Evolutionary conservation across 2,329 filamentous ascomycete genomes (phyloP).

Genomic region (Aaosphaeria pasadenensis): DNA sequence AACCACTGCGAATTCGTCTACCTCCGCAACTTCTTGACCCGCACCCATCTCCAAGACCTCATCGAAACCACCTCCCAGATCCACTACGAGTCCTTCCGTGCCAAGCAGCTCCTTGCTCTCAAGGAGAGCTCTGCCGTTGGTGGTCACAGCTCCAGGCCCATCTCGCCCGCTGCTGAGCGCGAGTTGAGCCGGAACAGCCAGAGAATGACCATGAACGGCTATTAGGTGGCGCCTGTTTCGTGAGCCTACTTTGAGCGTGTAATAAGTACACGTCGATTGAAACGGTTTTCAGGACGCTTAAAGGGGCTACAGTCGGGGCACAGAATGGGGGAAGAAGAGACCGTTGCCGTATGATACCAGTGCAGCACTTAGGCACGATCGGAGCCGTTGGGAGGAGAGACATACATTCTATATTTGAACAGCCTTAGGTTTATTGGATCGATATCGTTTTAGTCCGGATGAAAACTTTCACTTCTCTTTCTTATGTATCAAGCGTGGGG

Average conservation of each 20-base stretch:
- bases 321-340: background rate
- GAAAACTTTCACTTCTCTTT: constrained; percentile 20
- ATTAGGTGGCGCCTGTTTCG: constrained; percentile 57
- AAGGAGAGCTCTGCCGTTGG: constrained; percentile 95
- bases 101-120: constrained; percentile 94
- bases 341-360: constrained; percentile 36
- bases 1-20: constrained; percentile 99
- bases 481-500: constrained; percentile 26
- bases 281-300: too few relatives aligned
- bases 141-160: constrained; percentile 76
- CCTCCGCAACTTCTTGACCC: constrained; percentile 95
- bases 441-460: constrained; percentile 35
- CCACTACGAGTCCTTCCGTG: constrained; percentile 99
- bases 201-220: constrained; percentile 98
- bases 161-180: constrained; percentile 90
- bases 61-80: constrained; percentile 99
- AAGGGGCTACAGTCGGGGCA: background rate
- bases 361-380: constrained; percentile 26
- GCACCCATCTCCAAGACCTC: constrained; percentile 96
- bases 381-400: background rate
- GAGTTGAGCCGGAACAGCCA: constrained; percentile 97
- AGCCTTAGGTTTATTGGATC: background rate
- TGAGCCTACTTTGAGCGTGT: background rate
- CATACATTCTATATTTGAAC: constrained; percentile 21
- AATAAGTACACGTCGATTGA: background rate